phyloP scores from a whole-genome alignment of 2,329 filamentous ascomycete genomes.

The Xylariaceae sp. region DNA sequence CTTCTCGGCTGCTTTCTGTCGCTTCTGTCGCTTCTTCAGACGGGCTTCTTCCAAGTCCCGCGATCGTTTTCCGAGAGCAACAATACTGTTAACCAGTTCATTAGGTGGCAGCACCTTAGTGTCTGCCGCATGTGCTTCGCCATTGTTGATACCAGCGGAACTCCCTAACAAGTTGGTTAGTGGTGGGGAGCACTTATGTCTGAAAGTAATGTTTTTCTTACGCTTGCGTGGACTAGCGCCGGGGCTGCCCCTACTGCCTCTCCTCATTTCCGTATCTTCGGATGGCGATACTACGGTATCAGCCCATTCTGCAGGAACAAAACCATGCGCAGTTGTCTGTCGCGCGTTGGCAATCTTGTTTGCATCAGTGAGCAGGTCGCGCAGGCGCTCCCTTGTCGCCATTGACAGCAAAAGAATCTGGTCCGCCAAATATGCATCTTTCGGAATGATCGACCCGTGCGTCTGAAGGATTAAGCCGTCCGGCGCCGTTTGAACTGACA shows the following conservation, averaged over 20 bases:
- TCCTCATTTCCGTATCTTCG: constrained; percentile 31
- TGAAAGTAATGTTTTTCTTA: constrained; percentile 36
- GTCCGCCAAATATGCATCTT: constrained; percentile 71
- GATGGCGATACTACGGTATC: constrained; percentile 57
- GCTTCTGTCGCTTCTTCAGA: constrained; percentile 60
- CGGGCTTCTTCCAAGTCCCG: constrained; percentile 68
- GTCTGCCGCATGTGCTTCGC: constrained; percentile 42
- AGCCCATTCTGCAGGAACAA: constrained; percentile 69
- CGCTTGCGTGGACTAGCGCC: constrained; percentile 55
- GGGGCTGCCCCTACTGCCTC: constrained; percentile 46
- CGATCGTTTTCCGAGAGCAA: constrained; percentile 60
- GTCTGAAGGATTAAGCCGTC: constrained; percentile 59
- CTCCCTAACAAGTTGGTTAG: constrained; percentile 38
- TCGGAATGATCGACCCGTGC: constrained; percentile 64
- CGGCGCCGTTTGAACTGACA: constrained; percentile 51
- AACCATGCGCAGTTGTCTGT: constrained; percentile 72
- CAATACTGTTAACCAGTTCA: constrained; percentile 47
- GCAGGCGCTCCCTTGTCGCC: constrained; percentile 72
- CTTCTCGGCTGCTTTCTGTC: constrained; percentile 44
- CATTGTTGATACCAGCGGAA: constrained; percentile 35
- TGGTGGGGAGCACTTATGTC: constrained; percentile 16
- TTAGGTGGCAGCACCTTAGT: constrained; percentile 47
- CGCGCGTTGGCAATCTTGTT: constrained; percentile 64
- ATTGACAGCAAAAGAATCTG: constrained; percentile 79
- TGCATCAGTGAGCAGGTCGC: constrained; percentile 72